Percentiles rank a stretch among this genome's conserved stretches.
These are phyloP conservation scores for Gremmenia infestans DNA, from an alignment of 2,329 filamentous ascomycete species.

Conservation along the genomic window DNA sequence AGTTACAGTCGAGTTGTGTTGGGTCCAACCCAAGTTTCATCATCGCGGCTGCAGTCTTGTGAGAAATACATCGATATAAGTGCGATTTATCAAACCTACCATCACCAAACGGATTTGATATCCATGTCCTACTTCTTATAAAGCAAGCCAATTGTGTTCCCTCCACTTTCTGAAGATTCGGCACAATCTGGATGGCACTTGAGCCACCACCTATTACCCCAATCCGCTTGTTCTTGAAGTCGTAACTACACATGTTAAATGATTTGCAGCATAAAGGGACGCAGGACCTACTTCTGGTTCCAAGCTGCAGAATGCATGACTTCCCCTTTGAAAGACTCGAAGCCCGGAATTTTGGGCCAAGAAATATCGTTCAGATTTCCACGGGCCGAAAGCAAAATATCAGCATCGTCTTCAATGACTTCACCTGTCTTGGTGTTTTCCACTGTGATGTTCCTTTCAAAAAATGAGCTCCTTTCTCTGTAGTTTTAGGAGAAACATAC, in stretches of 20 bases:
- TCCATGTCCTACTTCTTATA: constrained; percentile 46
- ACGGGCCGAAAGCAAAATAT: constrained; percentile 59
- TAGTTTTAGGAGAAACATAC: constrained; percentile 2
- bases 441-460: constrained; percentile 39
- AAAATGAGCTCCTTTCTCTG: constrained; percentile 1
- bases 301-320: constrained; percentile 59
- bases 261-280: not conserved
- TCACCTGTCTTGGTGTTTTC: constrained; percentile 36
- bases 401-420: constrained; percentile 43
- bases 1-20: constrained; percentile 35
- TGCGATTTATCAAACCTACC: constrained; percentile 11
- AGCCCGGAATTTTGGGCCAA: constrained; percentile 55
- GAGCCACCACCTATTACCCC: constrained; percentile 50
- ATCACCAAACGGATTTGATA: constrained; percentile 43
- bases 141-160: constrained; percentile 41
- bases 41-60: constrained; percentile 33
- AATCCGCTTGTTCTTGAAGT: constrained; percentile 44
- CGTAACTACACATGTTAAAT: constrained; percentile 33
- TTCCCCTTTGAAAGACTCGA: constrained; percentile 42
- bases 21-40: constrained; percentile 38
- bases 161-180: constrained; percentile 41
- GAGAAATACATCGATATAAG: not conserved
- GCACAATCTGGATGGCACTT: constrained; percentile 49
- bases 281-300: constrained; percentile 37
- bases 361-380: constrained; percentile 64